Evolutionary conservation across 768 basidiomycete species (phyloP).

Genomic region (Crepidotus variabilis): DNA sequence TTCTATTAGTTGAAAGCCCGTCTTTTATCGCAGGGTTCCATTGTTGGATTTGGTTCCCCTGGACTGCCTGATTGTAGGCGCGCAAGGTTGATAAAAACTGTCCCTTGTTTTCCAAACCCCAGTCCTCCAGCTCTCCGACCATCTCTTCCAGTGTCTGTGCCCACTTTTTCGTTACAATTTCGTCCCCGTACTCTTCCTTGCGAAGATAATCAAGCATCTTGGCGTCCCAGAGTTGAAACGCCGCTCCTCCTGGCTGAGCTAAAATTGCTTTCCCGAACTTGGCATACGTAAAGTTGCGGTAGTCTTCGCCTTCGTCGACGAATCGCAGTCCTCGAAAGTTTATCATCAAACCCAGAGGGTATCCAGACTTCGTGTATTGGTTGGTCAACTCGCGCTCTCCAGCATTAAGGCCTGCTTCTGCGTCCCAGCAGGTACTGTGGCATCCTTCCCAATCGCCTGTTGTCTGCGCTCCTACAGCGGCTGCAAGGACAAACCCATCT

Average conservation of each 20-base stretch:
- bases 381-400: conserved; percentile 62
- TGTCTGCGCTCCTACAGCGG: conserved; percentile 47
- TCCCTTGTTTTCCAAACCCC: conserved; percentile 42
- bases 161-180: conserved; percentile 51
- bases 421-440: conserved; percentile 72
- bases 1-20: conserved; percentile 46
- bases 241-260: conserved; percentile 51
- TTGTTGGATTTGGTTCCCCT: conserved; percentile 30
- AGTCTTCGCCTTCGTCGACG: conserved; percentile 72
- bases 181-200: conserved; percentile 64
- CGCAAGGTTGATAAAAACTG: conserved; percentile 42
- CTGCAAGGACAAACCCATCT: conserved; percentile 56
- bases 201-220: conserved; percentile 41
- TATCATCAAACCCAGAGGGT: conserved; percentile 69
- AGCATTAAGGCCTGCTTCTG: conserved; percentile 44
- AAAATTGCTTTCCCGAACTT: conserved; percentile 62
- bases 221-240: conserved; percentile 41
- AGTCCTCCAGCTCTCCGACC: conserved; percentile 38
- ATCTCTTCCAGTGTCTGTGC: conserved; percentile 46
- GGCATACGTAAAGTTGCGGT: conserved; percentile 71
- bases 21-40: conserved; percentile 72
- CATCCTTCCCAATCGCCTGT: conserved; percentile 69
- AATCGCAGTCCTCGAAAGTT: conserved; percentile 56
- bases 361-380: conserved; percentile 72
- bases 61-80: conserved; percentile 49